Conservation (phyloP, 73 alveolate species). For the Symbiodinium pilosum region DNA sequence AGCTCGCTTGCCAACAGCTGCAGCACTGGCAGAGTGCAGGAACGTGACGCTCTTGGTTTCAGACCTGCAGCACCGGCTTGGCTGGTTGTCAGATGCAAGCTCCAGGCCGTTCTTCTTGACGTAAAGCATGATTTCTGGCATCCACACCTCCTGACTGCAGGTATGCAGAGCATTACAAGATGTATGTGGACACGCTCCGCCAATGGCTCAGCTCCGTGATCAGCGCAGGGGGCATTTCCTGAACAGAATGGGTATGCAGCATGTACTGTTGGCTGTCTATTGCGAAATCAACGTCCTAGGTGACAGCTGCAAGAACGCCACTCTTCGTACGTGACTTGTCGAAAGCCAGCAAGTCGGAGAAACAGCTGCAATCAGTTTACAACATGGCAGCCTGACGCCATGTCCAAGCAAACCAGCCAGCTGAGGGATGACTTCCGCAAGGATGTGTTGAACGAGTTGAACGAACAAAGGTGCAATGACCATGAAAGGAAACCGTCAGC, state of each 20-base stretch:
- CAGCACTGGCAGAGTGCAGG: no score
- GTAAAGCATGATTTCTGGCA: no score
- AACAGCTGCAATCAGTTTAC: no score
- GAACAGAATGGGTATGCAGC: background rate
- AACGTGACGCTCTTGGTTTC: conserved; percentile 17
- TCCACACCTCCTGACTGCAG: background rate
- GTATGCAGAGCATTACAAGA: conserved; percentile 18
- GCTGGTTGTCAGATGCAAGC: background rate
- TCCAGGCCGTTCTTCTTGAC: background rate
- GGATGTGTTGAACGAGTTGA: background rate
- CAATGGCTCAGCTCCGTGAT: no score
- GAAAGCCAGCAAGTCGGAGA: no score
- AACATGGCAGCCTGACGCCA: no score
- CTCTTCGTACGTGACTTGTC: background rate
- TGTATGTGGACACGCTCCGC: background rate
- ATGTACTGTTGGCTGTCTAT: background rate
- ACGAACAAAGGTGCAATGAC: background rate
- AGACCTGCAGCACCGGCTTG: conserved; percentile 32
- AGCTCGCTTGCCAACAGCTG: no score
- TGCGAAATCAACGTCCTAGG: background rate
- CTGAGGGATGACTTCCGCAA: conserved; percentile 32
- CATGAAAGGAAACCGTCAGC: no score
- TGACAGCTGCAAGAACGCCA: background rate
- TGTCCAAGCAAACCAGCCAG: no score
- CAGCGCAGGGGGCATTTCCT: no score